Conservation (phyloP, 2,329 filamentous ascomycete species). For the Colletotrichum lupini region DNA sequence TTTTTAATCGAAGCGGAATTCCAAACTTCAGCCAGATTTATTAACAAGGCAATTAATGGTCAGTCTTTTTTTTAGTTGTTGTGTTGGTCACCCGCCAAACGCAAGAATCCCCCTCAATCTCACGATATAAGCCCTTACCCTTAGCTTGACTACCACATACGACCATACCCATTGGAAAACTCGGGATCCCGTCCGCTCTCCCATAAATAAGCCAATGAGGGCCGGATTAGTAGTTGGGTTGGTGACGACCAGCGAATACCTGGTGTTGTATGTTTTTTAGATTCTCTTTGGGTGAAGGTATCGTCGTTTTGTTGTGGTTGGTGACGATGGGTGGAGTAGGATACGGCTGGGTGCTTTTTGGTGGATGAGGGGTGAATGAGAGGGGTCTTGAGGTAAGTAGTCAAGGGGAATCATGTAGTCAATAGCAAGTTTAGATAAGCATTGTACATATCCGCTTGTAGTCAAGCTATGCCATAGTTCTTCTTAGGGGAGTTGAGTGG, state of each 20-base stretch:
- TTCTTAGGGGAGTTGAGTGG: no score
- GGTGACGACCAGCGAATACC: background rate
- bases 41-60: accelerated
- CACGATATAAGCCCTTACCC: background rate
- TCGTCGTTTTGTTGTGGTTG: background rate
- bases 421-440: no score
- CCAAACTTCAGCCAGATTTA: no score
- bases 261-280: background rate
- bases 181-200: background rate
- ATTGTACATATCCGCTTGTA: no score
- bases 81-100: background rate
- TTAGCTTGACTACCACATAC: background rate
- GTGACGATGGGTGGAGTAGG: background rate
- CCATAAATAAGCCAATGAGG: background rate
- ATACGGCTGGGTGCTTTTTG: background rate
- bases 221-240: background rate
- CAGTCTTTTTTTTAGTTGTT: background rate
- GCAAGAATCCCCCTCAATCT: background rate
- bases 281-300: background rate
- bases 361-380: no score
- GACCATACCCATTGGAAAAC: background rate
- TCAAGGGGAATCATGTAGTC: background rate
- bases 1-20: no score
- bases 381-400: no score
- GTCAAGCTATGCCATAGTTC: no score